Evolutionary conservation across 805 yeast species (phyloP).

Genomic region (Saccharomycopsis sp.): DNA sequence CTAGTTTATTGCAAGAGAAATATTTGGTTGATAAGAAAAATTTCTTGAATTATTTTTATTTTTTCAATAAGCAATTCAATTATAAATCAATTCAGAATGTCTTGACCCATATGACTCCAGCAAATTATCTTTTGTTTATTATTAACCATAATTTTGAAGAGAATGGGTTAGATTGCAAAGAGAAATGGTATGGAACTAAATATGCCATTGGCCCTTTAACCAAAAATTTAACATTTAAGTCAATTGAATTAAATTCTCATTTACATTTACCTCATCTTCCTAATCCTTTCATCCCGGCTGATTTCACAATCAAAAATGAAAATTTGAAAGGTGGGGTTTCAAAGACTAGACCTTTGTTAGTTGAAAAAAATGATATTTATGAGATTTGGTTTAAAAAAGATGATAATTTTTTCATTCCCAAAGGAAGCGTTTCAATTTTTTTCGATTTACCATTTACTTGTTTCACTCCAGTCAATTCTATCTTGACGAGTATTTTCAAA

Average conservation of each 20-base stretch:
- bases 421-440: constrained; percentile 61
- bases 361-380: constrained; percentile 36
- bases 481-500: constrained; percentile 53
- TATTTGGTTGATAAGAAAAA: constrained; percentile 1
- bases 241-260: constrained; percentile 34
- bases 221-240: constrained; percentile 31
- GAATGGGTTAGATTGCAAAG: constrained; percentile 41
- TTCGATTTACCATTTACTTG: constrained; percentile 61
- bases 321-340: constrained; percentile 18
- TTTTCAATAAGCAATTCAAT: constrained; percentile 37
- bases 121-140: constrained; percentile 55
- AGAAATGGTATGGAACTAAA: constrained; percentile 90
- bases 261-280: constrained; percentile 45
- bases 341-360: constrained; percentile 48
- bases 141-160: constrained; percentile 47
- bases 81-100: constrained; percentile 30
- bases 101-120: constrained; percentile 42
- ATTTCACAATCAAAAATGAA: constrained; percentile 54
- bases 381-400: constrained; percentile 87
- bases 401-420: constrained; percentile 83
- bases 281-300: constrained; percentile 78
- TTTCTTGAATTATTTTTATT: constrained; percentile 4
- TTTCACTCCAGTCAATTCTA: constrained; percentile 49
- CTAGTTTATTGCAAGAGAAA: constrained; percentile 50
- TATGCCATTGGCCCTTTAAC: constrained; percentile 47